A percentile compares a stretch with the other conserved stretches of the same genome.
Evolutionary conservation across 352 stramenopile genomes (phyloP).

Genomic region (Pythium angustatum): DNA sequence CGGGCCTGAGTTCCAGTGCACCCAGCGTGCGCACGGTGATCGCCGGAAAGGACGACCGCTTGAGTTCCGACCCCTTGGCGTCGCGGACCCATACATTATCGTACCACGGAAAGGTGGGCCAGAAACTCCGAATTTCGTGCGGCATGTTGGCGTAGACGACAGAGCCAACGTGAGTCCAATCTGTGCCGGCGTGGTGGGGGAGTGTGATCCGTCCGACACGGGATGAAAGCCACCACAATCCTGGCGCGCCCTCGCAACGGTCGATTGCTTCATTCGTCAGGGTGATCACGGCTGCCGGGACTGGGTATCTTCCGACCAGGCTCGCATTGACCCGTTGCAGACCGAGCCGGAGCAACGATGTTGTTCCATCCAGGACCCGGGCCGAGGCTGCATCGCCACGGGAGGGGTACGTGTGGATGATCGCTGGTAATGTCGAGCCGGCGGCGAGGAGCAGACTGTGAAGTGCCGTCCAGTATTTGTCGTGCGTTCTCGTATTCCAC

Average conservation of each 20-base stretch:
- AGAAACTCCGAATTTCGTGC: neutral
- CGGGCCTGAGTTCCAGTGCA: neutral
- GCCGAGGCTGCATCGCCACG: too few relatives aligned
- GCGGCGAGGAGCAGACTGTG: neutral
- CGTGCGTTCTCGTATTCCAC: neutral
- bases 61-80: neutral
- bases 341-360: neutral
- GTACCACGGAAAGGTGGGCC: neutral
- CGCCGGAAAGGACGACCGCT: neutral
- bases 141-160: too few relatives aligned
- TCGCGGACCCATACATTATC: neutral
- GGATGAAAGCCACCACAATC: too few relatives aligned
- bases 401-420: neutral
- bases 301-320: neutral
- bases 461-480: conserved; percentile 9
- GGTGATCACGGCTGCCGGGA: too few relatives aligned
- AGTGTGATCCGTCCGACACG: too few relatives aligned
- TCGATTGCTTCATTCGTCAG: too few relatives aligned
- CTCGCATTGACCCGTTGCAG: neutral
- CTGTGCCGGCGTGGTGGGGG: too few relatives aligned
- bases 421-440: neutral
- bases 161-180: too few relatives aligned
- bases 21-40: neutral
- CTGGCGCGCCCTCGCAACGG: too few relatives aligned
- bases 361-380: neutral